These are phyloP conservation scores for Cercospora sojina DNA, from an alignment of 2,329 filamentous ascomycete genomes.

Conservation along the genomic window DNA sequence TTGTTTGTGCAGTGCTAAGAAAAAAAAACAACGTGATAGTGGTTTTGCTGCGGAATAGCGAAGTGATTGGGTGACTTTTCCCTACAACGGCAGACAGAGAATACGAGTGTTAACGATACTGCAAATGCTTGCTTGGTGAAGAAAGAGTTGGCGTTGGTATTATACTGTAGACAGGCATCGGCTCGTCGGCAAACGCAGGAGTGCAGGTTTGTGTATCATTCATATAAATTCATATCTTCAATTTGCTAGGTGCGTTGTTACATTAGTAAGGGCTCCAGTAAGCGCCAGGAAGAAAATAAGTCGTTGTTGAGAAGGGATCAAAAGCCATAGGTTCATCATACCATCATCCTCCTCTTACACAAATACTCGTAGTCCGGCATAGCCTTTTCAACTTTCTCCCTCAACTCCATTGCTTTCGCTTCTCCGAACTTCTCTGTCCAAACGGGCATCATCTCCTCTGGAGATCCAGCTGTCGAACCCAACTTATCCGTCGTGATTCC, in stretches of 20 bases:
- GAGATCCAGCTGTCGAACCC: neutral
- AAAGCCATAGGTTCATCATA: neutral
- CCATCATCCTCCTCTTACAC: slow-evolving; percentile 10
- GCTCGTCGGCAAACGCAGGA: neutral
- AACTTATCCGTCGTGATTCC: slow-evolving; percentile 3
- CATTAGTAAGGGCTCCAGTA: too few relatives aligned
- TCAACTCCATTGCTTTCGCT: neutral
- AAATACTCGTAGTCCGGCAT: slow-evolving; percentile 12
- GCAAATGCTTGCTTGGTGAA: neutral
- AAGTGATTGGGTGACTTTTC: too few relatives aligned
- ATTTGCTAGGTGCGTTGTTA: neutral
- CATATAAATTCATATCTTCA: neutral
- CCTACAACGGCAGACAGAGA: too few relatives aligned
- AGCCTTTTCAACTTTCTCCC: neutral
- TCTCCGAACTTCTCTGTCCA: slow-evolving; percentile 10
- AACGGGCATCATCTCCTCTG: slow-evolving; percentile 6
- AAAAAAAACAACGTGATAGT: too few relatives aligned
- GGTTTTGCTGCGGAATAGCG: too few relatives aligned
- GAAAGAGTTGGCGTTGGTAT: neutral
- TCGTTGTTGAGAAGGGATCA: neutral
- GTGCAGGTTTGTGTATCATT: neutral
- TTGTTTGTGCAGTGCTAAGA: too few relatives aligned
- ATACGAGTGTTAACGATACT: too few relatives aligned
- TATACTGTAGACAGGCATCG: neutral
- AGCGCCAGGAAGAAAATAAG: too few relatives aligned